Percentiles rank a stretch among this genome's conserved stretches.
Evolutionary conservation across 2,329 filamentous ascomycete species (phyloP).

Genomic region (Penicillium hesseltinei): DNA sequence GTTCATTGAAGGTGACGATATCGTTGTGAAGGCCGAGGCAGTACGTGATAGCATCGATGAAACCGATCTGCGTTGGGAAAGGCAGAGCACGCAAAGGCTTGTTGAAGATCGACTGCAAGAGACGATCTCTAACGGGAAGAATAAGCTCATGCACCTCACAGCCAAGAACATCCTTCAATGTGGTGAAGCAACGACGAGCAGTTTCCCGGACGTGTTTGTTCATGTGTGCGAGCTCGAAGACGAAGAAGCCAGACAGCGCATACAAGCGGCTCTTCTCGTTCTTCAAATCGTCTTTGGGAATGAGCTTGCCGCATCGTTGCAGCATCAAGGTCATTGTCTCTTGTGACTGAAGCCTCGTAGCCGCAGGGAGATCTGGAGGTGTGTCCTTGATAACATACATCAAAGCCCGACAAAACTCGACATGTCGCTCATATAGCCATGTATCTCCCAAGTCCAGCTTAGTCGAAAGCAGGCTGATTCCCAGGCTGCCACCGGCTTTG

Average conservation of each 20-base stretch:
- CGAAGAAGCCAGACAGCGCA: slow-evolving; percentile 78
- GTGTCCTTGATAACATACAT: slow-evolving; percentile 99
- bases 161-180: slow-evolving; percentile 74
- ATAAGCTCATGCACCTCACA: slow-evolving; percentile 85
- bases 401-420: slow-evolving; percentile 85
- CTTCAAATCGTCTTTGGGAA: slow-evolving; percentile 75
- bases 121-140: slow-evolving; percentile 81
- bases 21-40: slow-evolving; percentile 85
- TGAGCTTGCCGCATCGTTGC: slow-evolving; percentile 71
- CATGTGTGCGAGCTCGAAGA: slow-evolving; percentile 89
- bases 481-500: slow-evolving; percentile 86
- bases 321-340: slow-evolving; percentile 78
- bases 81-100: slow-evolving; percentile 91
- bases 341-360: slow-evolving; percentile 79
- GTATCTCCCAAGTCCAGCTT: slow-evolving; percentile 78
- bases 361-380: slow-evolving; percentile 87
- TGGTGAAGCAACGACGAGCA: slow-evolving; percentile 74
- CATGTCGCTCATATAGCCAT: slow-evolving; percentile 80
- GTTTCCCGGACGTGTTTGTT: slow-evolving; percentile 91
- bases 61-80: slow-evolving; percentile 94
- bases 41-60: slow-evolving; percentile 96
- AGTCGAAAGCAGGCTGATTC: slow-evolving; percentile 83
- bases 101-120: slow-evolving; percentile 88
- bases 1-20: slow-evolving; percentile 88
- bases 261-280: slow-evolving; percentile 66